Conservation (phyloP, 2,329 filamentous ascomycete species). For the Simplicillium sp. region DNA sequence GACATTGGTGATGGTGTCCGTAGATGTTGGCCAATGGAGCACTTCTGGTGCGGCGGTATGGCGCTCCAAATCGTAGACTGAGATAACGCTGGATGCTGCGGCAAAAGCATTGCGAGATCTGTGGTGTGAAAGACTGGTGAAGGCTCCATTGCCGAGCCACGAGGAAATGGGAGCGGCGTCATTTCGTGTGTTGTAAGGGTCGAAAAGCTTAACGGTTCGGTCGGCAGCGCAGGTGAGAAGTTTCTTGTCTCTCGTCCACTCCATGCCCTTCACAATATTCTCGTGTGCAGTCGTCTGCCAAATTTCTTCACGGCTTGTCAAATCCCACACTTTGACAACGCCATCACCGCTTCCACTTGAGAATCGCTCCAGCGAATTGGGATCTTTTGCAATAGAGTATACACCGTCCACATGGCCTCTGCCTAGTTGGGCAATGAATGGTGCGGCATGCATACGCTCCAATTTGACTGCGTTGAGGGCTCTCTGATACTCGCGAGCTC, state of each 20-base stretch:
- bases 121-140: slow-evolving; percentile 78
- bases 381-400: slow-evolving; percentile 74
- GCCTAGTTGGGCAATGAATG: slow-evolving; percentile 78
- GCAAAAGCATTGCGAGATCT: slow-evolving; percentile 72
- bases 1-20: slow-evolving; percentile 82
- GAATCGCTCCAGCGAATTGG: slow-evolving; percentile 61
- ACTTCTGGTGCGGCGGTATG: slow-evolving; percentile 75
- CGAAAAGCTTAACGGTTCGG: slow-evolving; percentile 80
- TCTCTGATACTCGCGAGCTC: slow-evolving; percentile 62
- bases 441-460: slow-evolving; percentile 74
- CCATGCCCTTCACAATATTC: slow-evolving; percentile 84
- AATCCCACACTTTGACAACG: slow-evolving; percentile 85
- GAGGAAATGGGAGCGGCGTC: slow-evolving; percentile 68
- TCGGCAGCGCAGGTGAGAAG: slow-evolving; percentile 82
- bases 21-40: slow-evolving; percentile 76
- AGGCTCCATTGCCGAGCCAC: slow-evolving; percentile 75
- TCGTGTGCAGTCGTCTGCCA: slow-evolving; percentile 81
- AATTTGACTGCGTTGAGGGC: slow-evolving; percentile 74
- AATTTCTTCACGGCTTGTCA: slow-evolving; percentile 61
- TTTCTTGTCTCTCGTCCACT: slow-evolving; percentile 80
- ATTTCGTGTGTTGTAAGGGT: slow-evolving; percentile 68
- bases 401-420: slow-evolving; percentile 83
- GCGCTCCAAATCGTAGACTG: slow-evolving; percentile 79
- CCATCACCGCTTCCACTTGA: slow-evolving; percentile 87
- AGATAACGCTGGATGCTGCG: slow-evolving; percentile 65